These are phyloP conservation scores for Glycine soja DNA, from an alignment of 306 rosid genomes.

Conservation along the genomic window DNA sequence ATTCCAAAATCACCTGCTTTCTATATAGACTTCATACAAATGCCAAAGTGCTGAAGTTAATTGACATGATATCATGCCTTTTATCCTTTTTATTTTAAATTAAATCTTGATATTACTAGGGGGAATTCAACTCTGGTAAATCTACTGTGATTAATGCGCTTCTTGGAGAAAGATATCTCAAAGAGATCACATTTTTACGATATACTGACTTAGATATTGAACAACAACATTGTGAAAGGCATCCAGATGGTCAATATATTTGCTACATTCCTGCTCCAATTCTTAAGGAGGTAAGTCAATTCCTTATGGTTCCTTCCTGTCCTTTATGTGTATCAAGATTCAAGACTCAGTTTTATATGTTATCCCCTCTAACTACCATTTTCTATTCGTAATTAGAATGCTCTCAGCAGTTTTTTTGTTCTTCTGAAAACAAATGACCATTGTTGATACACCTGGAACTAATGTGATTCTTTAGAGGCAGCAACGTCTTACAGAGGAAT, in stretches of 20 bases:
- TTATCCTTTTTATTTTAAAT: neutral
- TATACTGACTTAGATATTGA: constrained; percentile 62
- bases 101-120: constrained; percentile 60
- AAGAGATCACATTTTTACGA: constrained; percentile 88
- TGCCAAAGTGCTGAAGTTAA: constrained; percentile 45
- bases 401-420: constrained; percentile 32
- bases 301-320: constrained; percentile 36
- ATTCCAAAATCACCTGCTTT: constrained; percentile 28
- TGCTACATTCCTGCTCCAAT: constrained; percentile 96
- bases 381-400: constrained; percentile 1
- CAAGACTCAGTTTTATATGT: neutral
- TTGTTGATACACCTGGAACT: too few relatives aligned
- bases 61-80: constrained; percentile 32
- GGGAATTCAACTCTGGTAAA: constrained; percentile 98
- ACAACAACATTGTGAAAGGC: constrained; percentile 77
- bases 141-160: constrained; percentile 96
- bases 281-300: constrained; percentile 72
- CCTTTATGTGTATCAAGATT: neutral
- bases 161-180: constrained; percentile 91
- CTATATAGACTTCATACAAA: constrained; percentile 28
- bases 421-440: constrained; percentile 71
- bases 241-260: constrained; percentile 92
- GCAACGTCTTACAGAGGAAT: constrained; percentile 96
- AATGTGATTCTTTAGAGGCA: constrained; percentile 98
- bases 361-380: constrained; percentile 12